phyloP scores from a whole-genome alignment of 192 early-diverging fungal genomes.

The Mortierella antarctica region DNA sequence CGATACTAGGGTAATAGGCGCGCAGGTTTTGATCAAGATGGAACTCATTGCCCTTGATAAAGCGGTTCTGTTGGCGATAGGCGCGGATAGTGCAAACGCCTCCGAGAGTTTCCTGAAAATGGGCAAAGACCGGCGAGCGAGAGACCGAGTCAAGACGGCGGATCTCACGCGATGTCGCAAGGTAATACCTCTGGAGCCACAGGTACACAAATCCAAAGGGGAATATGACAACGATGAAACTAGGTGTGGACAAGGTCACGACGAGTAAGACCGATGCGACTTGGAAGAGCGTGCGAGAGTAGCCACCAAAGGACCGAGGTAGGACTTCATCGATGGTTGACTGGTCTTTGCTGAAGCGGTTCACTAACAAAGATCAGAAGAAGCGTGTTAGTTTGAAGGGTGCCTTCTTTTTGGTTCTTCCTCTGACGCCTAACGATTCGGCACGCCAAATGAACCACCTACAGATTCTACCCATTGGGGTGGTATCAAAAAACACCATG shows the following conservation, averaged over 20 bases:
- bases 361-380: constrained; percentile 42
- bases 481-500: constrained; percentile 84
- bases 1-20: constrained; percentile 82
- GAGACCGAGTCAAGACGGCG: constrained; percentile 82
- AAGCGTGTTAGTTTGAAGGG: no score
- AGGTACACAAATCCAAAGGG: constrained; percentile 67
- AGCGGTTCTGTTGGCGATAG: constrained; percentile 76
- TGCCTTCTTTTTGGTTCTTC: no score
- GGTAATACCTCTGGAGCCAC: constrained; percentile 71
- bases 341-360: constrained; percentile 79
- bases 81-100: constrained; percentile 87
- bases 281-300: constrained; percentile 56
- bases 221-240: constrained; percentile 75
- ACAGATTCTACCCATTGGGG: constrained; percentile 76
- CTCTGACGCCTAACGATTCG: no score
- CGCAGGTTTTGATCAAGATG: constrained; percentile 83
- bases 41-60: constrained; percentile 73
- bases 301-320: constrained; percentile 64
- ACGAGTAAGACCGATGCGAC: constrained; percentile 60
- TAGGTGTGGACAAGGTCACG: constrained; percentile 65
- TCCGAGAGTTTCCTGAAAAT: constrained; percentile 78
- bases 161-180: constrained; percentile 85
- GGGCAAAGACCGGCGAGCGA: constrained; percentile 81
- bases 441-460: no score
- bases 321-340: constrained; percentile 73